phyloP scores from a whole-genome alignment of 768 basidiomycete genomes.

The Lanmaoa pseudosensibilis region DNA sequence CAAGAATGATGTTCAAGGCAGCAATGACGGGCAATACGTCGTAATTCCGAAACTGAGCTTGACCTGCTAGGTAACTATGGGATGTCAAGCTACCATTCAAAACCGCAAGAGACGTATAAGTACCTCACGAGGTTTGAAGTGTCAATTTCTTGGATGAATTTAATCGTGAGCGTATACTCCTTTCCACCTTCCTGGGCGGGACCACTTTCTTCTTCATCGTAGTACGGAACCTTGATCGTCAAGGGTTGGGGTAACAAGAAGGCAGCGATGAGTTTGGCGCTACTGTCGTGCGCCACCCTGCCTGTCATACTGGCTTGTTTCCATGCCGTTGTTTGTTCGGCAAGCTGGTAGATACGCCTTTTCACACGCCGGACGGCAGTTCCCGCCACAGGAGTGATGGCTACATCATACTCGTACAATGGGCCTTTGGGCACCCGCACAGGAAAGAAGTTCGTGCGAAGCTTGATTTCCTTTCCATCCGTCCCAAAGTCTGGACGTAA shows the following conservation, averaged over 20 bases:
- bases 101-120: constrained; percentile 3
- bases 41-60: constrained; percentile 41
- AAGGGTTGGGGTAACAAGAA: constrained; percentile 42
- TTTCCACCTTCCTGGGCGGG: constrained; percentile 34
- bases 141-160: constrained; percentile 44
- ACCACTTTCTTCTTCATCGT: constrained; percentile 46
- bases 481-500: constrained; percentile 50
- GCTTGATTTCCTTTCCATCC: constrained; percentile 42
- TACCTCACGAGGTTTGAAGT: constrained; percentile 43
- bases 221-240: constrained; percentile 39
- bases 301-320: constrained; percentile 38
- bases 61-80: constrained; percentile 46
- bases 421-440: constrained; percentile 47
- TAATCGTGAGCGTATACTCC: constrained; percentile 46
- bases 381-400: constrained; percentile 37
- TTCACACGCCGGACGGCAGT: constrained; percentile 41
- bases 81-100: constrained; percentile 6
- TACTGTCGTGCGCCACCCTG: constrained; percentile 48
- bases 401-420: constrained; percentile 49
- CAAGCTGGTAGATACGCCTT: constrained; percentile 48
- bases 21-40: constrained; percentile 49
- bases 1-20: constrained; percentile 51
- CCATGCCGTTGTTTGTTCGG: constrained; percentile 46
- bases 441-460: constrained; percentile 56
- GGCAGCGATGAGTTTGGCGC: constrained; percentile 46